phyloP scores from a whole-genome alignment of 306 rosid genomes.

The Cucurbita pepo region DNA sequence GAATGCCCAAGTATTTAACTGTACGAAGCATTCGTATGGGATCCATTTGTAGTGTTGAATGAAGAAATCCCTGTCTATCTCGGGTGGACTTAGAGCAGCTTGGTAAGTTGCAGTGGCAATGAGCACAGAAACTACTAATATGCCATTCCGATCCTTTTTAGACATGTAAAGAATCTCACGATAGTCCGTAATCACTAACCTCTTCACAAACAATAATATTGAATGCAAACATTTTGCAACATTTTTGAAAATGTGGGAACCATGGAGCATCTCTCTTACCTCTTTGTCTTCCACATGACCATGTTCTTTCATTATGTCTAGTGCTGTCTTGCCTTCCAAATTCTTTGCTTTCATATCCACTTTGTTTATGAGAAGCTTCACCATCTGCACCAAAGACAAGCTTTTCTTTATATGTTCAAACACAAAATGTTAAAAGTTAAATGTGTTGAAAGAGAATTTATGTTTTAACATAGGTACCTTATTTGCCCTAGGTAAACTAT shows the following conservation, averaged over 20 bases:
- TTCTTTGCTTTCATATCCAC: constrained; percentile 8
- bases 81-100: constrained; percentile 6
- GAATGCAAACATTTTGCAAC: too few species aligned
- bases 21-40: neutral
- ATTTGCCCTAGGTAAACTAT: neutral
- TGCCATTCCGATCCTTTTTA: neutral
- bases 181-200: neutral
- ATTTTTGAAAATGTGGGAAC: too few species aligned
- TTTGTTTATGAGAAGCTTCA: constrained; percentile 1
- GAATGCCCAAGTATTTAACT: neutral
- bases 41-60: too few species aligned
- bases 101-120: constrained; percentile 11
- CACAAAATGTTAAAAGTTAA: too few species aligned
- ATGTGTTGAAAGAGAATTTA: too few species aligned
- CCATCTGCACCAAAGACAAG: neutral
- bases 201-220: neutral
- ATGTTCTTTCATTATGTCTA: neutral
- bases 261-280: neutral
- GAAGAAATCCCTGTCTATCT: neutral
- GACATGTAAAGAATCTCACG: neutral
- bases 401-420: too few species aligned
- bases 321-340: constrained; percentile 3
- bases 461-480: too few species aligned
- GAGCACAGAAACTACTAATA: constrained; percentile 8
- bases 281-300: neutral